phyloP scores from a whole-genome alignment of 1,139 yeast species.

The Kazachstania sp. region DNA sequence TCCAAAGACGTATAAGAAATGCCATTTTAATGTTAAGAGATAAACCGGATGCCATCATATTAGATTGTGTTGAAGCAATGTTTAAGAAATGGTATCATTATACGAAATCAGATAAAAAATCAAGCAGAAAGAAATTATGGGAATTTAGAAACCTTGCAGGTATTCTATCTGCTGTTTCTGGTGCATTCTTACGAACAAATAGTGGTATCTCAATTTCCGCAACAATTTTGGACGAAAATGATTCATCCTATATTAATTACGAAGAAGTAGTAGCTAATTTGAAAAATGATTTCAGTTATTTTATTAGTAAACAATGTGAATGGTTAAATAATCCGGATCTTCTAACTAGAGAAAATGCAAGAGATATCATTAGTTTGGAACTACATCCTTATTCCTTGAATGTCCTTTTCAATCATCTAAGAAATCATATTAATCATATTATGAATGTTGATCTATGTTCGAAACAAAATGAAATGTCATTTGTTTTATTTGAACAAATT shows the following conservation, averaged over 20 bases:
- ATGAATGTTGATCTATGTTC: constrained; percentile 23
- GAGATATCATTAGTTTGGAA: constrained; percentile 40
- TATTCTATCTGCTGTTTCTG: constrained; percentile 50
- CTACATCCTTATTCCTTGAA: constrained; percentile 38
- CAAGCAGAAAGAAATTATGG: constrained; percentile 26
- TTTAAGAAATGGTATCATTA: constrained; percentile 46
- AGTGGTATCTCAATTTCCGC: constrained; percentile 22
- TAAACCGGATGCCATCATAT: constrained; percentile 51
- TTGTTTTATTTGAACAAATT: constrained; percentile 35
- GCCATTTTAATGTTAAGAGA: constrained; percentile 46
- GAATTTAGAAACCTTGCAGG: constrained; percentile 57
- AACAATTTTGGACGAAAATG: neutral
- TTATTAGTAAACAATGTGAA: constrained; percentile 36
- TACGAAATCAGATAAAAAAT: constrained; percentile 18
- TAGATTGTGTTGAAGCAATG: constrained; percentile 54
- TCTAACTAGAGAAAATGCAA: constrained; percentile 43
- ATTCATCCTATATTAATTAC: constrained; percentile 3
- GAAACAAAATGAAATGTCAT: constrained; percentile 19
- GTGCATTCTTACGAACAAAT: constrained; percentile 38
- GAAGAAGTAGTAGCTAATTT: constrained; percentile 32
- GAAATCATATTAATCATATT: constrained; percentile 17
- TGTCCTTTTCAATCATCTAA: constrained; percentile 30
- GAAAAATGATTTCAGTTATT: constrained; percentile 42
- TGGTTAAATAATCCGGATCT: constrained; percentile 45
- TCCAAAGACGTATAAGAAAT: constrained; percentile 58